Base-by-base conservation (phyloP, 306 rosid species). In the Vicia sativa region DNA sequence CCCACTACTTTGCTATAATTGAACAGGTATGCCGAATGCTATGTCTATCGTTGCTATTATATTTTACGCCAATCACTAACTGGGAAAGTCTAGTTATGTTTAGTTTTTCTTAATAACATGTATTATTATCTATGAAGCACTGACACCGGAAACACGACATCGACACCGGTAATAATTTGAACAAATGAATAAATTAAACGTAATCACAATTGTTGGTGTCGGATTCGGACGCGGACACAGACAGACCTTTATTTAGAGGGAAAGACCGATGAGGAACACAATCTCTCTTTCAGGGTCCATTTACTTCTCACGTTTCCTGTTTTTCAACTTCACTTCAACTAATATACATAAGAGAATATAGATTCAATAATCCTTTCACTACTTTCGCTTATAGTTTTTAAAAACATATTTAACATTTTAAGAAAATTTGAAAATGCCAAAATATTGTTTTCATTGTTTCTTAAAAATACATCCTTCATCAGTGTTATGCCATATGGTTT, bases 1-100 rank as follows among this genome's bases (percentile, higher is more conserved):
- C 97, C 60, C 96, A 93, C 78, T 93, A 85, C 64, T 93, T 65
- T 84, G 83, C 97, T 70, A 88, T 93, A 77, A 90, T 93, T 64
- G 99, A 93, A 82, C 99, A 93, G 99, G 99, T 93, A 88, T 71
- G 42, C 60, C 28, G 52, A 62, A 75, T 71, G 70, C 70, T 73
- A 68, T 62, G 66, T 79, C 77, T 69, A 44, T 53, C 45, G 65
- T 31, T 34, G 16, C 67, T 35, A 52, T 68, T 65, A 25, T 13
- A 7, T 65, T 37, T 73, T 50, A 1, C 38, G 28, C 55, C 46
- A 13, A 56, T 19, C 9, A 62, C 48, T 29, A 57, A 37, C 25
- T 16, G 15, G 55, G 23, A 55, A 4, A 63, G 44, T 63, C 26
- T 60, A 74, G 14, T 65, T 15, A 53, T 78, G 66, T 16, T 62